A percentile compares a stretch with the other conserved stretches of the same genome.
Conservation (phyloP, 805 yeast species). For the Starmerella khaoyaiensis region DNA sequence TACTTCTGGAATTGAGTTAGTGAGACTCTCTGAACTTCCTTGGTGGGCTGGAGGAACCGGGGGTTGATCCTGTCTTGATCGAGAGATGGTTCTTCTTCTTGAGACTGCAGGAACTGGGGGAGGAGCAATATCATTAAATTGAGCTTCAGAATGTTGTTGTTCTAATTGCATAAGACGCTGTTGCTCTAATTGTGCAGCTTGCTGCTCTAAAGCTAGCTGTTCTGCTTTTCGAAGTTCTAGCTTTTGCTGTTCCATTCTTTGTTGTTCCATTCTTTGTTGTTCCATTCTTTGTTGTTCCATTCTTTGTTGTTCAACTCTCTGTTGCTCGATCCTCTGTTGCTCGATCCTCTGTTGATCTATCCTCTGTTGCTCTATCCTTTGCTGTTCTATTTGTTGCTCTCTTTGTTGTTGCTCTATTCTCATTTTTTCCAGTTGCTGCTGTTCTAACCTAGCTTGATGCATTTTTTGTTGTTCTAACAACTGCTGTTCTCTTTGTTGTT, state of each 20-base stretch:
- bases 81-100: constrained; percentile 1
- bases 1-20: no score
- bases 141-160: neutral
- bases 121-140: neutral
- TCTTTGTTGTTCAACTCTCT: neutral
- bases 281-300: neutral
- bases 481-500: neutral
- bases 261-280: neutral
- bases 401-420: neutral
- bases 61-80: neutral
- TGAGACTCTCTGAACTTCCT: no score
- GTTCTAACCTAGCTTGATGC: neutral
- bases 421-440: constrained; percentile 3
- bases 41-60: neutral
- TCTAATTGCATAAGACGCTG: neutral
- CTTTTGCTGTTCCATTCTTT: neutral
- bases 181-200: neutral
- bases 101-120: neutral
- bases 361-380: neutral
- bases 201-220: constrained; percentile 4
- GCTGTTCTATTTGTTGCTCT: neutral
- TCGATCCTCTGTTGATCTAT: neutral
- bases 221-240: neutral
- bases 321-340: neutral
- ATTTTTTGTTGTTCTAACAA: neutral